phyloP scores from a whole-genome alignment of 257 asterid species.

The Rehmannia glutinosa region DNA sequence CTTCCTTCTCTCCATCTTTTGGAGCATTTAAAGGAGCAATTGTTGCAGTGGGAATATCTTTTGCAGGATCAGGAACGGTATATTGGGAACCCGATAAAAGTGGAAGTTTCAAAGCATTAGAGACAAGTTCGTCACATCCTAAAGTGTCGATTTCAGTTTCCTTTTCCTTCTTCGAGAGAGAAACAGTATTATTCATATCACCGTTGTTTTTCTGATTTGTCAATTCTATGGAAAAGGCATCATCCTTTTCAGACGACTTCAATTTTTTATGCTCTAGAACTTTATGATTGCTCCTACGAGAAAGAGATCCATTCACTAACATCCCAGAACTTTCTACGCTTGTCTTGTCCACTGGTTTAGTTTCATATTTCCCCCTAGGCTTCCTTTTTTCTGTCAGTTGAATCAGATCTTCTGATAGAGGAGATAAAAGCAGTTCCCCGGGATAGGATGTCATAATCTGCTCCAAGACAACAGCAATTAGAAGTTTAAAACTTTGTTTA shows the following conservation, averaged over 20 bases:
- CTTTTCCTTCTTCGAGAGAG: slow-evolving; percentile 46
- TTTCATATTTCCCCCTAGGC: slow-evolving; percentile 41
- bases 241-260: slow-evolving; percentile 34
- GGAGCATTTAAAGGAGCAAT: not conserved
- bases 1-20: slow-evolving; percentile 32
- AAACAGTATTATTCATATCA: slow-evolving; percentile 24
- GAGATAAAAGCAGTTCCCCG: slow-evolving; percentile 61
- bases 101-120: slow-evolving; percentile 81
- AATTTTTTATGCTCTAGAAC: slow-evolving; percentile 36
- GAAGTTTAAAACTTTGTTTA: slow-evolving; percentile 6
- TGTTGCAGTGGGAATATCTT: slow-evolving; percentile 25
- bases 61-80: slow-evolving; percentile 31
- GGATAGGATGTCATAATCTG: slow-evolving; percentile 87
- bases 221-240: slow-evolving; percentile 21
- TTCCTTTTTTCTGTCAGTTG: slow-evolving; percentile 40
- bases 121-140: slow-evolving; percentile 74
- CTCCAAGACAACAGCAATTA: slow-evolving; percentile 19
- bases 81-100: slow-evolving; percentile 50
- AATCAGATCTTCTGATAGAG: slow-evolving; percentile 65
- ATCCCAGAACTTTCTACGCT: slow-evolving; percentile 32
- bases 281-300: slow-evolving; percentile 42
- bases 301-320: slow-evolving; percentile 47
- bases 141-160: slow-evolving; percentile 45
- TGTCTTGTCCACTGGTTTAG: slow-evolving; percentile 29
- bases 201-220: slow-evolving; percentile 24